Base-by-base conservation (phyloP, 1,139 yeast genomes). In the Debaryomyces subglobosus region DNA sequence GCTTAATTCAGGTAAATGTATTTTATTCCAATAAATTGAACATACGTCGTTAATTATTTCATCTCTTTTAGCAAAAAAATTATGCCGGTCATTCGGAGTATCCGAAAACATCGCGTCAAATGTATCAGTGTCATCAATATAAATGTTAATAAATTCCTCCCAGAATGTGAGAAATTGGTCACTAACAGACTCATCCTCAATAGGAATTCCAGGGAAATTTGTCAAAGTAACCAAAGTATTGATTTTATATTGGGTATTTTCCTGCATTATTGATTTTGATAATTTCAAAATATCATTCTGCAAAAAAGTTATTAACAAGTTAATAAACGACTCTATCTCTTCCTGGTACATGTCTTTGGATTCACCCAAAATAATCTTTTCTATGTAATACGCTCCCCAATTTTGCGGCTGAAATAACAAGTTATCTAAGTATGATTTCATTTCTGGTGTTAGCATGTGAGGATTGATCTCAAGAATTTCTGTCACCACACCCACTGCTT, bases 131-230 rank as follows among this genome's bases (percentile, higher is more conserved):
- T 82, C 86, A 54, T 81, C 86, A 16, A 78, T 68, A 49, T 79
- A 81, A 1, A 81, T 76, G 52, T 88, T 95, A 8, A 86, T 82
- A 46, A 87, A 73, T 49, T 84, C 86, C 47, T 81, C 80, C 98
- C 98, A 94, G 60, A 91, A 89, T 46, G 84, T 84, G 4, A 89
- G 72, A 55, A 90, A 73, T 48, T 84, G 85, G 39, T 78, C 81
- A 13, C 96, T 86, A 10, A 88, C 69, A 13, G 68, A 68, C 61
- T 92, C 97, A 24, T 89, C 92, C 0, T 74, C 67, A 1, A 86
- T 74, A 0, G 96, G 88, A 4, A 68, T 58, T 0, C 86, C 84
- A 0, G 86, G 85, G 44, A 79, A 77, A 46, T 78, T 75, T 0
- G 96, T 82, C 44, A 91, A 65, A 36, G 72, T 73, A 23, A 86